These are phyloP conservation scores for Aspergillus homomorphus DNA, from an alignment of 495 filamentous ascomycete genomes.

Conservation along the genomic window DNA sequence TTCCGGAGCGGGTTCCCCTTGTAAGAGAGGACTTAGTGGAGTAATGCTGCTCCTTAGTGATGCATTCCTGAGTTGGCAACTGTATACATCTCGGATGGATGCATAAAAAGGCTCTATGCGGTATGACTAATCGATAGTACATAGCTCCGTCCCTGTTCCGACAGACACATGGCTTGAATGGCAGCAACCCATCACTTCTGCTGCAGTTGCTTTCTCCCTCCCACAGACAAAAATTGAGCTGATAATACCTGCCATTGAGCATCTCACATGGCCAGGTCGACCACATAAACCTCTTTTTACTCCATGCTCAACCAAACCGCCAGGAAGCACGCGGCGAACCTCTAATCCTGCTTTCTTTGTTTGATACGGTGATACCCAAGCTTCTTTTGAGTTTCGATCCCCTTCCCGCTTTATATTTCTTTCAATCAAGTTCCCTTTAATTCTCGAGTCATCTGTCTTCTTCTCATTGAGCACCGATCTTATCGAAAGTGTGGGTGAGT, in stretches of 20 bases:
- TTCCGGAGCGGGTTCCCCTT: too few species aligned
- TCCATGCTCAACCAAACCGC: background rate
- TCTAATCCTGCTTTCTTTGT: conserved; percentile 6
- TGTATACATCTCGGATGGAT: background rate
- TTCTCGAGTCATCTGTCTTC: background rate
- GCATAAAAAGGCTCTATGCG: background rate
- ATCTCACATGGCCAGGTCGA: conserved; percentile 11
- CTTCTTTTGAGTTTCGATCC: conserved; percentile 1
- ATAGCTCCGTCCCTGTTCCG: background rate
- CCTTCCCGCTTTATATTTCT: background rate
- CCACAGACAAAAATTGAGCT: conserved; percentile 5
- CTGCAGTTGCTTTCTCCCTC: background rate
- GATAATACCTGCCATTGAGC: conserved; percentile 6
- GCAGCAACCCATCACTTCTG: background rate
- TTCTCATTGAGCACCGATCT: background rate
- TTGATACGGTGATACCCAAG: conserved; percentile 10
- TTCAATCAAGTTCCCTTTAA: background rate
- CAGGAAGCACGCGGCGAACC: background rate
- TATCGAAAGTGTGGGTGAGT: background rate
- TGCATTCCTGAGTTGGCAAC: background rate
- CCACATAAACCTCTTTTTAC: conserved; percentile 11
- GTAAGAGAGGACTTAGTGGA: too few species aligned
- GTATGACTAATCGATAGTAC: background rate
- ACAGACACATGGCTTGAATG: conserved; percentile 5
- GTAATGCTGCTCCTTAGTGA: too few species aligned